phyloP scores from a whole-genome alignment of 768 basidiomycete genomes.

The Psilocybe tampanensis region DNA sequence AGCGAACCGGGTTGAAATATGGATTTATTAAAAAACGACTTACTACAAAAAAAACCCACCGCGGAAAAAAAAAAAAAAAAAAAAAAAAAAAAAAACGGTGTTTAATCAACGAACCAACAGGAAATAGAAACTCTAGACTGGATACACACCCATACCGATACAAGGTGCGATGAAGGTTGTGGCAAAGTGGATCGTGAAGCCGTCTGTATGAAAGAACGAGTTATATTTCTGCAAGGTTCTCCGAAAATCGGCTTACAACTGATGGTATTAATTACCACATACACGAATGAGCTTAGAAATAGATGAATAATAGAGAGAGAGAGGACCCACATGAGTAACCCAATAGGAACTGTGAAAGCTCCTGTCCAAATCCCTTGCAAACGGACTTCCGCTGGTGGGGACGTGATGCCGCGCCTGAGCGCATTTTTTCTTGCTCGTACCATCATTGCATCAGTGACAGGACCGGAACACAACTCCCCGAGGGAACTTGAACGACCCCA shows the following conservation, averaged over 20 bases:
- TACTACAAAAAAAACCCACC: background rate
- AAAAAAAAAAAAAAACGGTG: no score
- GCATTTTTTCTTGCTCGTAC: slow-evolving; percentile 32
- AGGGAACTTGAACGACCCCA: slow-evolving; percentile 21
- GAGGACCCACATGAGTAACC: slow-evolving; percentile 33
- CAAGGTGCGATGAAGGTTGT: slow-evolving; percentile 39
- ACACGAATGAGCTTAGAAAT: background rate
- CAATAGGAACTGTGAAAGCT: slow-evolving; percentile 35
- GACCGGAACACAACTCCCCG: slow-evolving; percentile 39
- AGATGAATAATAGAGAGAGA: background rate
- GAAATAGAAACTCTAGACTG: no score
- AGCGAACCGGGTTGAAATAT: no score
- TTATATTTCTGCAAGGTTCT: background rate
- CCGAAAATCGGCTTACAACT: slow-evolving; percentile 7
- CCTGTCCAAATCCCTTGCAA: slow-evolving; percentile 43
- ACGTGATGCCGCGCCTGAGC: slow-evolving; percentile 23
- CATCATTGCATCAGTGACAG: slow-evolving; percentile 39
- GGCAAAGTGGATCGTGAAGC: slow-evolving; percentile 34
- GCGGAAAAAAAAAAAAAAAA: no score
- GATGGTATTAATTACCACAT: background rate
- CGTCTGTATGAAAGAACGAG: slow-evolving; percentile 23
- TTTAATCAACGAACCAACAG: no score
- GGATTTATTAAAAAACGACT: no score
- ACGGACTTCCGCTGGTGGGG: slow-evolving; percentile 31
- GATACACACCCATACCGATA: slow-evolving; percentile 39